Conservation (phyloP, 768 basidiomycete genomes). For the Rickenella mellea region DNA sequence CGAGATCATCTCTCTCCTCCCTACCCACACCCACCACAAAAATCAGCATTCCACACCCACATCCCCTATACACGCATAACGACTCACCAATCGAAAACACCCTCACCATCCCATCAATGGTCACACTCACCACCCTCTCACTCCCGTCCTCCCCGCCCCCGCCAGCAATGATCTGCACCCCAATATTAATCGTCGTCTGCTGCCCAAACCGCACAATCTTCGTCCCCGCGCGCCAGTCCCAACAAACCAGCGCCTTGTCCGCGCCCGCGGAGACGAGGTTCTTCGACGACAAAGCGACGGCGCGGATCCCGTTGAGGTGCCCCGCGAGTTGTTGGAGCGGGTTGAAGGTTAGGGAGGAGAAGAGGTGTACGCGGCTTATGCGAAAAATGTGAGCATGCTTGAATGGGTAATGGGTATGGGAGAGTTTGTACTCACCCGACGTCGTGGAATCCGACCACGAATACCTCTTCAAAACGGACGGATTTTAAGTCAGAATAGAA, state of each 20-base stretch:
- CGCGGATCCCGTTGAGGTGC: constrained; percentile 83
- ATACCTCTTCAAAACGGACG: constrained; percentile 48
- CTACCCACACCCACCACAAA: constrained; percentile 24
- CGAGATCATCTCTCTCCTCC: constrained; percentile 79
- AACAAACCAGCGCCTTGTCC: constrained; percentile 68
- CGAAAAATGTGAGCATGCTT: not conserved
- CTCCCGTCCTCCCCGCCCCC: constrained; percentile 37
- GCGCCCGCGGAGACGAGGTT: constrained; percentile 81
- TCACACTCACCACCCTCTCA: constrained; percentile 82
- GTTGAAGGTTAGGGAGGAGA: constrained; percentile 75
- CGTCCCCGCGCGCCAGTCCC: constrained; percentile 83
- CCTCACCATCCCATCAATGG: constrained; percentile 84
- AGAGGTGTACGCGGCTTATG: constrained; percentile 74
- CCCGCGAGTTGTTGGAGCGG: constrained; percentile 79
- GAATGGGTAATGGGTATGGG: not conserved
- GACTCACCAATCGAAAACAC: constrained; percentile 83
- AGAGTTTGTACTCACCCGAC: constrained; percentile 66
- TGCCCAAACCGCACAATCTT: constrained; percentile 90
- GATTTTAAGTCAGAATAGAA: constrained; percentile 3
- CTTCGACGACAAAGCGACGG: constrained; percentile 76
- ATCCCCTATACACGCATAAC: not conserved
- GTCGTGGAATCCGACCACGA: constrained; percentile 89
- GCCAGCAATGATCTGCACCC: constrained; percentile 71
- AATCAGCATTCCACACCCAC: not conserved
- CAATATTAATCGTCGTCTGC: constrained; percentile 87